Conservation (phyloP, 345 rosid species). For the Hibiscus trionum region DNA sequence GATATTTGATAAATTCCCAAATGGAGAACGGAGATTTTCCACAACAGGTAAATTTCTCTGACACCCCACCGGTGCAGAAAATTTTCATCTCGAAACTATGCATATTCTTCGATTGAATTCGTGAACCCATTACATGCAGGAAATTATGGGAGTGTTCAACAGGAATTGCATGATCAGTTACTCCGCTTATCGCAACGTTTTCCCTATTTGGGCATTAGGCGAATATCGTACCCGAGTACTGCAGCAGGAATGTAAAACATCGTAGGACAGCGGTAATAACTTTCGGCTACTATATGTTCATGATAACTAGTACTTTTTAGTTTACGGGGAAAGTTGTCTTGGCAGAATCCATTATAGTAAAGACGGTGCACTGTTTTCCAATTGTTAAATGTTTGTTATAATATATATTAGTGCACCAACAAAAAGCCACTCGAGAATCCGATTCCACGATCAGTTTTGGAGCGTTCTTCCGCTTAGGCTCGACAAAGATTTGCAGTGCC, state of each 20-base stretch:
- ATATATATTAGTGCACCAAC: too few species aligned
- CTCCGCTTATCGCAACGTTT: conserved; percentile 51
- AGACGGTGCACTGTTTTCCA: too few species aligned
- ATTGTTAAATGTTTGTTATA: too few species aligned
- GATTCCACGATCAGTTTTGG: too few species aligned
- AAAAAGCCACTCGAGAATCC: too few species aligned
- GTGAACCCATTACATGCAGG: conserved; percentile 29
- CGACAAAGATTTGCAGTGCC: too few species aligned
- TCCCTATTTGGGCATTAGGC: conserved; percentile 68
- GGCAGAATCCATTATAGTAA: background rate
- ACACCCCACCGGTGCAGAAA: background rate
- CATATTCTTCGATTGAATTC: background rate
- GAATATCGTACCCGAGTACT: conserved; percentile 33
- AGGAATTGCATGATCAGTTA: conserved; percentile 67
- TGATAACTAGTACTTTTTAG: background rate
- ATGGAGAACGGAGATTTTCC: conserved; percentile 73
- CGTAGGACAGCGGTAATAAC: background rate
- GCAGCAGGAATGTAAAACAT: background rate
- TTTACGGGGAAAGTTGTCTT: background rate
- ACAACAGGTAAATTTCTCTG: conserved; percentile 37
- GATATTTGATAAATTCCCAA: conserved; percentile 49
- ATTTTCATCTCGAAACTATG: background rate
- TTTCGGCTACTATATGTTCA: background rate
- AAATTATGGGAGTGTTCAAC: conserved; percentile 74
- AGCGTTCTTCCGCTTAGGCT: too few species aligned